Evolutionary conservation across 768 basidiomycete genomes (phyloP).

Genomic region (Leucocoprinus leucothites): DNA sequence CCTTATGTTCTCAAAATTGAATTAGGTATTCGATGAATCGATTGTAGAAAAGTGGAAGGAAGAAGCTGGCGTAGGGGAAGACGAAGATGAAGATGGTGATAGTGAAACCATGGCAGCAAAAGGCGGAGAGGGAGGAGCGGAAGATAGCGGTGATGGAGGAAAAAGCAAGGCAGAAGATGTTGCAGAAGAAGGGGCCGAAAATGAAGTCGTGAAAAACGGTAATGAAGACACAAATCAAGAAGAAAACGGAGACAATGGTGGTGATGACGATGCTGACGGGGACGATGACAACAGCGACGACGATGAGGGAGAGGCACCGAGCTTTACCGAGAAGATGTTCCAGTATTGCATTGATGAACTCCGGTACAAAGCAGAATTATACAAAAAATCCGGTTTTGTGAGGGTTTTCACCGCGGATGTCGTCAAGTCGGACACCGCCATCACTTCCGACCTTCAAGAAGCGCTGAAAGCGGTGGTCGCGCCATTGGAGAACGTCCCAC

Average conservation of each 20-base stretch:
- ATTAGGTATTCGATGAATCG: conserved; percentile 15
- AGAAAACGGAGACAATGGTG: too few species aligned
- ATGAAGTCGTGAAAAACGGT: conserved; percentile 11
- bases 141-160: too few species aligned
- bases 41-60: conserved; percentile 17
- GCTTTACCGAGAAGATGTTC: conserved; percentile 16
- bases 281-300: too few species aligned
- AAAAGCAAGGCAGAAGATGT: too few species aligned
- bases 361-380: conserved; percentile 16
- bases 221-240: not conserved
- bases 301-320: too few species aligned
- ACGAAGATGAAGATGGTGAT: too few species aligned
- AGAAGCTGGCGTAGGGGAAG: too few species aligned
- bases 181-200: too few species aligned
- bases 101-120: too few species aligned
- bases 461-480: conserved; percentile 19
- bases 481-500: conserved; percentile 32
- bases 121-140: too few species aligned
- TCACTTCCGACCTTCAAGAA: conserved; percentile 14
- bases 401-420: conserved; percentile 12
- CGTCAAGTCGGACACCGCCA: conserved; percentile 25
- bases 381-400: conserved; percentile 12
- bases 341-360: conserved; percentile 18
- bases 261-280: too few species aligned
- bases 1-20: not conserved